Conservation (phyloP, 106 monocot genomes). For the Dendrobium officinale region DNA sequence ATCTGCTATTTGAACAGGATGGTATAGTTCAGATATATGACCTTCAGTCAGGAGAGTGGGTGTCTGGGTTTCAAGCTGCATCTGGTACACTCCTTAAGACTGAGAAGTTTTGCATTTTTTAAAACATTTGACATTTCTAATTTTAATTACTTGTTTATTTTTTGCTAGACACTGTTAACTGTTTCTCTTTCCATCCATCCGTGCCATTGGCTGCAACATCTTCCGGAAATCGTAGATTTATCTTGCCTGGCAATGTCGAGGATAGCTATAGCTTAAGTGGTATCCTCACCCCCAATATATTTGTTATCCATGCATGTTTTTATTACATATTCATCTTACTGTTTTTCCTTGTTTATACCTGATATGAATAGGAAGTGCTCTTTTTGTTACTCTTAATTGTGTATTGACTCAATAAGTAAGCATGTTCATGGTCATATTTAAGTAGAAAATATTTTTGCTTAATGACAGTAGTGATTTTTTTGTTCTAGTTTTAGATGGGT, state of each 20-base stretch:
- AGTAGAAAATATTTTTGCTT: not conserved
- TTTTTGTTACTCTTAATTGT: not conserved
- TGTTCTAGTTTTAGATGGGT: not conserved
- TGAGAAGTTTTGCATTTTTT: conserved; percentile 2
- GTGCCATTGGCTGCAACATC: conserved; percentile 71
- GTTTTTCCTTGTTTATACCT: not conserved
- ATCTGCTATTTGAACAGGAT: conserved; percentile 40
- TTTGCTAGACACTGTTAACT: conserved; percentile 78
- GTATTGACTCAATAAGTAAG: not conserved
- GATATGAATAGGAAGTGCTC: not conserved
- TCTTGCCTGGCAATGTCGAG: conserved; percentile 39
- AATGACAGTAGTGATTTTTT: not conserved
- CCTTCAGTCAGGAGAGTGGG: conserved; percentile 89
- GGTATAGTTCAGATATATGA: conserved; percentile 90
- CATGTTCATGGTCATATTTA: not conserved
- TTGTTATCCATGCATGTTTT: not conserved
- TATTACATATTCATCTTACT: not conserved
- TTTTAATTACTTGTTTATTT: conserved; percentile 2
- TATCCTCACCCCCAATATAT: not conserved
- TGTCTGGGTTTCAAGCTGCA: conserved; percentile 70
- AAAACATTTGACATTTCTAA: not conserved
- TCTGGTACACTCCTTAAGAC: conserved; percentile 35
- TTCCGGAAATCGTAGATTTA: conserved; percentile 76
- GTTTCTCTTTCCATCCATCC: conserved; percentile 81
- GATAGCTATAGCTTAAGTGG: conserved; percentile 35